Conservation (phyloP, 2,329 filamentous ascomycete genomes). For the Ophiosphaerella korrae region DNA sequence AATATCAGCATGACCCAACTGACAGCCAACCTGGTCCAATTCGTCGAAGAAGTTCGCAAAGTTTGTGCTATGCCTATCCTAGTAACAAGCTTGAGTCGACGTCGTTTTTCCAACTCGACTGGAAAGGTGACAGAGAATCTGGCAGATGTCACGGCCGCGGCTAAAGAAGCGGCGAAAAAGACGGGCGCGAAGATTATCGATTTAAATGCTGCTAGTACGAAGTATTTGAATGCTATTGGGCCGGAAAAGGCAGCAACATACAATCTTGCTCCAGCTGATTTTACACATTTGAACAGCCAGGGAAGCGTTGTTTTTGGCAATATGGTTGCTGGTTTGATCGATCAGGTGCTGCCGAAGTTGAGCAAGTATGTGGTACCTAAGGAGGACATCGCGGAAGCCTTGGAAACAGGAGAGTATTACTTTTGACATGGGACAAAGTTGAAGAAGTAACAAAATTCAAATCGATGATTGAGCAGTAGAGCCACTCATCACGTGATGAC, state of each 20-base stretch:
- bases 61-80: constrained; percentile 50
- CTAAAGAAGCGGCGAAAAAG: constrained; percentile 53
- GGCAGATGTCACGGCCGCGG: constrained; percentile 50
- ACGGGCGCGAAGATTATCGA: constrained; percentile 53
- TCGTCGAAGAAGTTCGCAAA: constrained; percentile 39
- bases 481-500: no score
- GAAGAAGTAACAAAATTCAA: no score
- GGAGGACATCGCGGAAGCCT: constrained; percentile 10
- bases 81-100: constrained; percentile 60
- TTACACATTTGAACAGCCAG: constrained; percentile 26
- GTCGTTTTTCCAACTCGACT: constrained; percentile 49
- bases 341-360: constrained; percentile 10
- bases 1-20: constrained; percentile 54
- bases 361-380: constrained; percentile 20
- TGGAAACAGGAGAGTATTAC: constrained; percentile 18
- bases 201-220: constrained; percentile 56
- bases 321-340: constrained; percentile 22
- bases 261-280: constrained; percentile 46
- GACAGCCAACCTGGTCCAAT: constrained; percentile 56
- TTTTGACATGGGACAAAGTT: constrained; percentile 1
- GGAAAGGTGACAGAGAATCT: constrained; percentile 53
- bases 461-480: no score
- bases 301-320: constrained; percentile 33
- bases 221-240: constrained; percentile 60
- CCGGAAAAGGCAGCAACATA: constrained; percentile 54